Base-by-base conservation (phyloP, 768 basidiomycete genomes). In the Zangia roseola region DNA sequence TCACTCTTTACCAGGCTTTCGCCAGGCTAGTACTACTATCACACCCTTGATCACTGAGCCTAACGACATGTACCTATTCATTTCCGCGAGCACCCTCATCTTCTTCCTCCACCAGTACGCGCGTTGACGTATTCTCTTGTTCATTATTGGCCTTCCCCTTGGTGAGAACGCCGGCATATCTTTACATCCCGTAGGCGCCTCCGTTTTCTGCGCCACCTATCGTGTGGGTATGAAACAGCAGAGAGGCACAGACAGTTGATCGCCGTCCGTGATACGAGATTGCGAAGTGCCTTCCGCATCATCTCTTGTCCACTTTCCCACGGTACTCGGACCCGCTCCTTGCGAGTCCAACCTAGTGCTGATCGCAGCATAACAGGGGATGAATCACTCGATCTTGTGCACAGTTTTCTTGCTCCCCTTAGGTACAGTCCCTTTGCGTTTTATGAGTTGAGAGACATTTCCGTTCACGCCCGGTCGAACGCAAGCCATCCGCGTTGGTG, bases 161-260 rank as follows among this genome's bases (percentile, higher is more conserved):
- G 38, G 50, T 56, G 39, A 40, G 50, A 55, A 49, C 17, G 16
- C 40, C 46, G 38, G 46, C 17, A n/a, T 50, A 34, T 48, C 47
- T 49, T 40, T 35, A 14, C 14, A 10, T 38, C 50, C 41, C 40
- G 5, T 38, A 42, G 49, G 10, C 39, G 45, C 40, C 49, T 45
- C 23, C 49, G 28, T 35, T 52, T 39, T 26, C 36, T 43, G 20
- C 56, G 49, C 56, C 48, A 52, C 59, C 59, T 49, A 31, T 57
- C 39, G 49, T 56, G 52, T 55, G 52, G 56, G 47, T 19, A 47
- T 46, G 53, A 53, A 59, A 53, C 61, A 33, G 38, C 23, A 40
- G 38, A 45, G 45, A 39, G 25, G 42, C 40, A 44, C 45, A 50
- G 63, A 63, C 53, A 55, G 54, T 41, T 68, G 63, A 65, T 65